Conservation (phyloP, 345 rosid genomes). For the Bruguiera sexangula region DNA sequence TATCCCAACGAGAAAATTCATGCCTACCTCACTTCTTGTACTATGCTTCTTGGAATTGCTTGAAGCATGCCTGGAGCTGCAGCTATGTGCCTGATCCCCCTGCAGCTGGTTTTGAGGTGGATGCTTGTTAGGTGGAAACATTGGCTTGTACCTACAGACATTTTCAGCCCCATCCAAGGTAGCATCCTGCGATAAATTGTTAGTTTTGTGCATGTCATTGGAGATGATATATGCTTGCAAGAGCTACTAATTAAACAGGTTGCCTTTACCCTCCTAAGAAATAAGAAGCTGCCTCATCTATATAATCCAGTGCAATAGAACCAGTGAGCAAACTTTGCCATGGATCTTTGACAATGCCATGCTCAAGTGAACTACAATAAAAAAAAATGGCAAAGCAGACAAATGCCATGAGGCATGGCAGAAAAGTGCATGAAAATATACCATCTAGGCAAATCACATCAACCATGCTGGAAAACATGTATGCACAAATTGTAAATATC, state of each 20-base stretch:
- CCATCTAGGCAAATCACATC: too few relatives aligned
- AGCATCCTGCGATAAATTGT: slow-evolving; percentile 33
- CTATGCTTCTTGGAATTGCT: slow-evolving; percentile 52
- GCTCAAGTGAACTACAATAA: not conserved
- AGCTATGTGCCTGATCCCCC: slow-evolving; percentile 29
- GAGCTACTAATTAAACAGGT: not conserved
- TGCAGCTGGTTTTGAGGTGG: slow-evolving; percentile 35
- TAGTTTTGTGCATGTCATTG: not conserved
- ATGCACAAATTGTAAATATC: too few relatives aligned
- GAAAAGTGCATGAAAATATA: too few relatives aligned
- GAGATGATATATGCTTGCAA: not conserved
- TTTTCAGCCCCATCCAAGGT: slow-evolving; percentile 31
- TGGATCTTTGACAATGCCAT: not conserved
- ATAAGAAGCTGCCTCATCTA: not conserved
- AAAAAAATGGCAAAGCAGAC: not conserved
- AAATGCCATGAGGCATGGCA: too few relatives aligned
- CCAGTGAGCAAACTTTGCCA: not conserved
- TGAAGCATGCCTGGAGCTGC: slow-evolving; percentile 34
- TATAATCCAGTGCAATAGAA: not conserved
- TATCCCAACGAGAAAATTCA: not conserved
- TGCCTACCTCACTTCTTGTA: slow-evolving; percentile 65
- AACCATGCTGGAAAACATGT: too few relatives aligned
- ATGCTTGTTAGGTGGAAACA: slow-evolving; percentile 28
- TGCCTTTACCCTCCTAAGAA: not conserved
- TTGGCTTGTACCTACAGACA: slow-evolving; percentile 35